Evolutionary conservation across 805 yeast species (phyloP).

Genomic region (Danielia oregonensis): DNA sequence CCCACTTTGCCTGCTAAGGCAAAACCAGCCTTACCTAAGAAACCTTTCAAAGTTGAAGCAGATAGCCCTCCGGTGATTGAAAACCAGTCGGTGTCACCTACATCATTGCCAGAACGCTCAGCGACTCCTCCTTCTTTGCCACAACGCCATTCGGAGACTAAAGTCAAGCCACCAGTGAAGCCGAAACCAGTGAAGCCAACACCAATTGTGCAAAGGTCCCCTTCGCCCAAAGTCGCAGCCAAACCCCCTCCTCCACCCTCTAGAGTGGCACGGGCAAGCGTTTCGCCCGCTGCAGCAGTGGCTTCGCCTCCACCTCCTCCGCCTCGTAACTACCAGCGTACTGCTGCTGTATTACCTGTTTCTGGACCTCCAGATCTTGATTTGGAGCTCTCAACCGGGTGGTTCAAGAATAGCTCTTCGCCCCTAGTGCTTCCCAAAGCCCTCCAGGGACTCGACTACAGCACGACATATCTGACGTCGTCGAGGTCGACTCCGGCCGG

Average conservation of each 20-base stretch:
- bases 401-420: constrained; percentile 39
- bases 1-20: no score
- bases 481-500: constrained; percentile 8
- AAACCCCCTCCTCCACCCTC: background rate
- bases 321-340: constrained; percentile 16
- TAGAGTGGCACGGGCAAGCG: no score
- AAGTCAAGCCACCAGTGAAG: constrained; percentile 10
- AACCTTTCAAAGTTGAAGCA: no score
- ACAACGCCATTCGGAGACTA: constrained; percentile 1
- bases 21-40: no score
- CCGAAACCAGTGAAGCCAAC: constrained; percentile 1
- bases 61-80: no score
- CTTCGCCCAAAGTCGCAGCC: no score
- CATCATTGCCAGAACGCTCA: no score
- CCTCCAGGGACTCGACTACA: constrained; percentile 34
- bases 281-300: constrained; percentile 11
- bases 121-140: constrained; percentile 3
- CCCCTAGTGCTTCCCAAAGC: constrained; percentile 31
- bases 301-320: constrained; percentile 30
- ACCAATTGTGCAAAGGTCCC: background rate
- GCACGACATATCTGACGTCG: constrained; percentile 17
- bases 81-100: no score
- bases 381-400: constrained; percentile 40
- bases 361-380: constrained; percentile 34
- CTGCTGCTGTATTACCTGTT: constrained; percentile 17